Evolutionary conservation across 176 grass and related monocot genomes (phyloP).

Genomic region (Oryza officinalis): DNA sequence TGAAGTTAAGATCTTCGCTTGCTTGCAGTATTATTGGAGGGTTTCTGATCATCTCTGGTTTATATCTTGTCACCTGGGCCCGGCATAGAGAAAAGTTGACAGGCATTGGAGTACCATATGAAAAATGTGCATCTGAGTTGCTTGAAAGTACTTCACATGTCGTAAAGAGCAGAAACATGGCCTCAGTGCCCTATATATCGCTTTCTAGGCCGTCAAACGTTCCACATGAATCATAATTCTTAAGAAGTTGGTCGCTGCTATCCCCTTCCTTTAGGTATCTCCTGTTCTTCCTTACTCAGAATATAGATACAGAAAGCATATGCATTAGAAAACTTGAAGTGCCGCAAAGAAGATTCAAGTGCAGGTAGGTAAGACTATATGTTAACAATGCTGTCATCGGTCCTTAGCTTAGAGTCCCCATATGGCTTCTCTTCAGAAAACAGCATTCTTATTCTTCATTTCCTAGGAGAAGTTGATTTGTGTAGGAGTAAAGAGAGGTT

Average conservation of each 20-base stretch:
- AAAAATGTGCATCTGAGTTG: constrained; percentile 45
- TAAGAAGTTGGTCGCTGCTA: constrained; percentile 34
- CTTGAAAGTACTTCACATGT: constrained; percentile 39
- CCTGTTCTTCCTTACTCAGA: constrained; percentile 31
- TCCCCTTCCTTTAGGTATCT: constrained; percentile 11
- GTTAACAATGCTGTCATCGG: constrained; percentile 4
- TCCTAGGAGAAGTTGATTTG: constrained; percentile 22
- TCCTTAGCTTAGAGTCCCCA: neutral
- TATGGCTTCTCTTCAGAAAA: neutral
- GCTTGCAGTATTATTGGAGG: constrained; percentile 83
- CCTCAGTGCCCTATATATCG: constrained; percentile 39
- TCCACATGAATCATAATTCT: constrained; percentile 52
- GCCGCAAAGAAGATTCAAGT: constrained; percentile 27
- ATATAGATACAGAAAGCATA: constrained; percentile 34
- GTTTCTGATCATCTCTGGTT: constrained; percentile 76
- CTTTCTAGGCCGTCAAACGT: constrained; percentile 61
- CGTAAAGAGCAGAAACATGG: constrained; percentile 44
- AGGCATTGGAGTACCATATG: constrained; percentile 35
- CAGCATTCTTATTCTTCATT: constrained; percentile 14
- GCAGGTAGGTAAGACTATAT: neutral
- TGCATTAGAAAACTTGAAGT: constrained; percentile 28
- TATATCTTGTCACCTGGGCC: constrained; percentile 91
- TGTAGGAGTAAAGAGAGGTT: constrained; percentile 10
- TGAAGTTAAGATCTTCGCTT: constrained; percentile 33
- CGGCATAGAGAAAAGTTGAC: constrained; percentile 56